phyloP scores from a whole-genome alignment of 257 asterid genomes.

The Penstemon barbatus region DNA sequence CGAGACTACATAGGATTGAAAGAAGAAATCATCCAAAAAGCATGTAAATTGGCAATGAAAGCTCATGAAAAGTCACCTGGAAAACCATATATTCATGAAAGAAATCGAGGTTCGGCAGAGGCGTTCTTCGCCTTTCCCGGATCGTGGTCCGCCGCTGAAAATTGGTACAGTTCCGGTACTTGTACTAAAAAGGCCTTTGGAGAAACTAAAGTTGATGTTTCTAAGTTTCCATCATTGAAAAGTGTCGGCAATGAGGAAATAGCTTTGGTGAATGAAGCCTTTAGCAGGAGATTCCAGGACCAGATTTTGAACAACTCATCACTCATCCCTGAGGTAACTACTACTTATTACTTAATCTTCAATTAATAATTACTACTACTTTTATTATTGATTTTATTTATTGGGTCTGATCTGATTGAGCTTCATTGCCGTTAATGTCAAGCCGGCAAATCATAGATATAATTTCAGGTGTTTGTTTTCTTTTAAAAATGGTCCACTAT shows the following conservation, averaged over 20 bases:
- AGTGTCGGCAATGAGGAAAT: conserved; percentile 61
- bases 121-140: conserved; percentile 70
- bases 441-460: no score
- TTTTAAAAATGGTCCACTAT: no score
- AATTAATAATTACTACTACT: no score
- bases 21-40: conserved; percentile 61
- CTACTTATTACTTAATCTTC: background rate
- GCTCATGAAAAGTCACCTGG: conserved; percentile 59
- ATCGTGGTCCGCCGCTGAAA: conserved; percentile 55
- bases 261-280: conserved; percentile 67
- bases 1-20: conserved; percentile 52
- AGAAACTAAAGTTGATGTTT: conserved; percentile 44
- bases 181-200: conserved; percentile 50
- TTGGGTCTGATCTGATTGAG: no score
- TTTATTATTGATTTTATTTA: no score
- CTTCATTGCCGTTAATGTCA: no score
- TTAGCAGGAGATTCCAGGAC: conserved; percentile 49
- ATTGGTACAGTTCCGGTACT: conserved; percentile 42
- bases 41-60: conserved; percentile 61
- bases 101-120: conserved; percentile 43
- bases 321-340: conserved; percentile 58
- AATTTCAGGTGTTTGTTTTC: no score
- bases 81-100: conserved; percentile 55
- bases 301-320: conserved; percentile 44
- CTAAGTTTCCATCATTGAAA: conserved; percentile 56